Conservation (phyloP, 116 monocot genomes). For the Dioscorea cayenensis region DNA sequence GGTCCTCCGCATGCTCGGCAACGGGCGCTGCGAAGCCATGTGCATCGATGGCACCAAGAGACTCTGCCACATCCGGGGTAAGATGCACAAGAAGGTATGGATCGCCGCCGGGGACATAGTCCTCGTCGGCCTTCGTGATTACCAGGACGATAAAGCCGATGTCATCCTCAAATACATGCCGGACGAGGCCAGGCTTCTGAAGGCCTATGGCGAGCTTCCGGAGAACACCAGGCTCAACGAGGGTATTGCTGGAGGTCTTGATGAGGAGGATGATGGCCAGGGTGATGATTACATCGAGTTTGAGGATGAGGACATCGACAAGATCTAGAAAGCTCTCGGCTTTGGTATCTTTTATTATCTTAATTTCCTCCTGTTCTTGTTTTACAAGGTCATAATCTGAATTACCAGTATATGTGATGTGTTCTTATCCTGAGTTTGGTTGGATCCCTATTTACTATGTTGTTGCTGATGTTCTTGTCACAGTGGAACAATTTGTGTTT, state of each 20-base stretch:
- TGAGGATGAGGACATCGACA: conserved; percentile 78
- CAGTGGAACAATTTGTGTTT: no score
- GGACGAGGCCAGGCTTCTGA: conserved; percentile 38
- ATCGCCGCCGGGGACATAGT: conserved; percentile 44
- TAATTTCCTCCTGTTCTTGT: no score
- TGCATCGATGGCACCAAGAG: conserved; percentile 45
- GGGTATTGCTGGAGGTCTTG: conserved; percentile 44
- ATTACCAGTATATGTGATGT: no score
- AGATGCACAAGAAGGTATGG: conserved; percentile 57
- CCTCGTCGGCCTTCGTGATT: conserved; percentile 38
- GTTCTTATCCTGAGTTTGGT: no score
- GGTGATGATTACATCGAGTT: conserved; percentile 63
- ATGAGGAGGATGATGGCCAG: conserved; percentile 40
- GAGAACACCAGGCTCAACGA: conserved; percentile 42
- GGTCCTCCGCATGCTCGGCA: conserved; percentile 64
- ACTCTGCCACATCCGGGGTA: conserved; percentile 42
- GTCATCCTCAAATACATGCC: conserved; percentile 53
- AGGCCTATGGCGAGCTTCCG: conserved; percentile 46
- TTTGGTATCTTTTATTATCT: no score
- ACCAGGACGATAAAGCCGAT: conserved; percentile 50
- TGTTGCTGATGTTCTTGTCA: no score
- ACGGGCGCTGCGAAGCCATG: conserved; percentile 42
- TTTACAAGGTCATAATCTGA: no score
- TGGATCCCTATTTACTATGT: no score
- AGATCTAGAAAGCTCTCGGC: conserved; percentile 23